Base-by-base conservation (phyloP, 192 early-diverging fungal genomes). In the Pilaira anomala region DNA sequence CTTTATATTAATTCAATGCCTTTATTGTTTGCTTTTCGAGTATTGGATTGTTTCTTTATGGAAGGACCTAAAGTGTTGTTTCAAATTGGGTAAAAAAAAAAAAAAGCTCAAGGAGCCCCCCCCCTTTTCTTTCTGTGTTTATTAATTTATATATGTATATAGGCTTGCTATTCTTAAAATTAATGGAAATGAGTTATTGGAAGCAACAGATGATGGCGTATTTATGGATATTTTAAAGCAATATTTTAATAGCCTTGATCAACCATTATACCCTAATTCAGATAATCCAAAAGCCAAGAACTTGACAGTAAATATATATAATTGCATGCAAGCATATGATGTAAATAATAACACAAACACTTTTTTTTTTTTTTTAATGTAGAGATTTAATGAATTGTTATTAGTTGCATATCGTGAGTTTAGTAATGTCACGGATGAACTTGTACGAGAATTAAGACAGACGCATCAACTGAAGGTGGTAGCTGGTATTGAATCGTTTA, bases 41-140 rank as follows among this genome's bases (percentile, higher is more conserved):
- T 94, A 42, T 72, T 95, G 39, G 91, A 95, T 76, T 93, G 91
- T 72, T 92, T 95, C 67, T 94, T 94, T 49, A 79, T 93, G 79
- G 90, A 95, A 57, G 93, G 91, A 0, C 90, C 91, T 5, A 86
- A 84, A 63, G 79, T 91, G 33, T 78, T 92, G 50, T 94, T 94
- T 70, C 90, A 89, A 63, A 85, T 94, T 40, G 91, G 88, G 19
- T 67, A 55, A 46, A n/a, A n/a, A n/a, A n/a, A 48, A 4, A 7
- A 59, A 49, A 18, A 41, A 4, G 22, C 13, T 63, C 1, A 36
- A 18, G 49, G 49, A 24, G 22, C 9, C 14, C 3, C 0, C 8
- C 14, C 2, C 1, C 9, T 41, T 0, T 2, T 45, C 16, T 45
- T 16, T 16, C 14, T 45, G 6, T 45, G 12, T 45, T 11, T 16